Percentiles rank a stretch among this genome's conserved stretches.
These are phyloP conservation scores for Pezicula radicicola DNA, from an alignment of 2,329 filamentous ascomycete genomes.

Conservation along the genomic window DNA sequence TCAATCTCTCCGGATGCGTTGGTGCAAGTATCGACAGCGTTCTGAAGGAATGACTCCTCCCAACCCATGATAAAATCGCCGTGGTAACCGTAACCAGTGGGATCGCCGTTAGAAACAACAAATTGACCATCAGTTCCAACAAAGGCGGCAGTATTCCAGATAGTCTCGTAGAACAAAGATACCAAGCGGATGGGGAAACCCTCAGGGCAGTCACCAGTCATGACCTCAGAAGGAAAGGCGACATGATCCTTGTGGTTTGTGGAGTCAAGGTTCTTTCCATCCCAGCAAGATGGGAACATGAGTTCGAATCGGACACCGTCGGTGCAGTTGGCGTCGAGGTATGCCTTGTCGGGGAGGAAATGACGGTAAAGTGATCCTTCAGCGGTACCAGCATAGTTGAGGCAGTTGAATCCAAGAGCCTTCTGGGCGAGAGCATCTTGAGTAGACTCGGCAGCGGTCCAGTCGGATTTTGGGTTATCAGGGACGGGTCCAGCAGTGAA, in stretches of 20 bases:
- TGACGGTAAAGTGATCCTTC: constrained; percentile 40
- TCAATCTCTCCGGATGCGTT: constrained; percentile 63
- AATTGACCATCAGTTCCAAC: constrained; percentile 63
- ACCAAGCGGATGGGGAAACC: constrained; percentile 66
- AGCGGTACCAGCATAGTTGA: constrained; percentile 68
- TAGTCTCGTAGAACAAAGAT: constrained; percentile 81
- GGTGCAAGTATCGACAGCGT: constrained; percentile 74
- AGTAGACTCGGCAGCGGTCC: constrained; percentile 56
- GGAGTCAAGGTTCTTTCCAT: constrained; percentile 60
- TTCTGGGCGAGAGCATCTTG: constrained; percentile 74
- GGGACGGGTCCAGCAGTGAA: constrained; percentile 62
- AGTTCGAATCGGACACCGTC: constrained; percentile 80
- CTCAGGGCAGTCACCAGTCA: constrained; percentile 71
- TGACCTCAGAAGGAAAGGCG: constrained; percentile 74
- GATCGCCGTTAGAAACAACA: constrained; percentile 74
- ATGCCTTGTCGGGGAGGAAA: constrained; percentile 51
- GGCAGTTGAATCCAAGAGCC: constrained; percentile 90
- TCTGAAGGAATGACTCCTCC: constrained; percentile 65
- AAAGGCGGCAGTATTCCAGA: constrained; percentile 72
- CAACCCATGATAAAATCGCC: constrained; percentile 81
- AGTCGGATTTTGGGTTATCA: constrained; percentile 65
- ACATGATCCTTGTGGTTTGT: constrained; percentile 61
- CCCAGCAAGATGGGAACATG: constrained; percentile 90
- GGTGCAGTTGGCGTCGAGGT: constrained; percentile 76
- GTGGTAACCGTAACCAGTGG: constrained; percentile 73